Conservation (phyloP, 345 rosid genomes). For the Mallotus nudiflorus region DNA sequence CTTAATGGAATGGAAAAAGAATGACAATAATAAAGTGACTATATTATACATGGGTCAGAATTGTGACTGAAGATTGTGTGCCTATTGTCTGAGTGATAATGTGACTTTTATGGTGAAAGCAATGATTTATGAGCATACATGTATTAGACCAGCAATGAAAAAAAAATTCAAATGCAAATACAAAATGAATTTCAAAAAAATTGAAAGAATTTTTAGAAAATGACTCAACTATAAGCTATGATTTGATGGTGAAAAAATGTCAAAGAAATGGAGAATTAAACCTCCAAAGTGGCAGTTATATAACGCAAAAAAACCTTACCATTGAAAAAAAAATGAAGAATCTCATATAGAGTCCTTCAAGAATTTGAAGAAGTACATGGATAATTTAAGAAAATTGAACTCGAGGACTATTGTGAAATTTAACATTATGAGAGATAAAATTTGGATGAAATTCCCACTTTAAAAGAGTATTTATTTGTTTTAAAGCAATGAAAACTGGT, state of each 20-base stretch:
- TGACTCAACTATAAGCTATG: neutral
- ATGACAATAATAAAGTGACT: neutral
- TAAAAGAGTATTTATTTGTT: neutral
- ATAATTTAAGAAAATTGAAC: no score
- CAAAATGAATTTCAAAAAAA: no score
- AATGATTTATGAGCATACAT: neutral
- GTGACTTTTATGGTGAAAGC: neutral
- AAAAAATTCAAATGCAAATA: no score
- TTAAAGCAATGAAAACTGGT: no score
- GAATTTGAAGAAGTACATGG: neutral
- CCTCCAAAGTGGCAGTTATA: neutral
- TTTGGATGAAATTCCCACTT: neutral
- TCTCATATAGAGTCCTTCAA: neutral
- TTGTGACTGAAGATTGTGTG: neutral
- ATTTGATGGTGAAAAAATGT: no score
- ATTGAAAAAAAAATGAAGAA: neutral
- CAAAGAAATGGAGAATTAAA: neutral
- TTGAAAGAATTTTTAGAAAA: no score
- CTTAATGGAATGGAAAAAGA: neutral
- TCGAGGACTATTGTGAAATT: no score
- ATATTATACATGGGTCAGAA: neutral
- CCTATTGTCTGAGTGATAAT: neutral
- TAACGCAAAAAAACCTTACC: neutral
- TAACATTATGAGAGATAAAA: no score
- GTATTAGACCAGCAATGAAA: neutral